These are phyloP conservation scores for Astrothelium macrocarpum DNA, from an alignment of 495 filamentous ascomycete genomes.

Conservation along the genomic window DNA sequence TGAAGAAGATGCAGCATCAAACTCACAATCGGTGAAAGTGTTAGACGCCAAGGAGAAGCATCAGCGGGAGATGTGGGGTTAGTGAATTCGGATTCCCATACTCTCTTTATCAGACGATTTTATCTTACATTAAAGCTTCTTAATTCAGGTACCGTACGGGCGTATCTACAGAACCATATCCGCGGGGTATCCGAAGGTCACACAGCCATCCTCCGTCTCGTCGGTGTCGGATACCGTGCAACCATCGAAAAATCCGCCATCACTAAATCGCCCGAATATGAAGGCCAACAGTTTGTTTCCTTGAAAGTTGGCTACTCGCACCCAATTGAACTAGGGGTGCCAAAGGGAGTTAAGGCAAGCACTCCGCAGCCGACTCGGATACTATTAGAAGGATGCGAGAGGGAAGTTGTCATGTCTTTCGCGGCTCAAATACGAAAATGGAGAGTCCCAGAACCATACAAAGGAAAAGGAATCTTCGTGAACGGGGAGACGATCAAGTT, in stretches of 20 bases:
- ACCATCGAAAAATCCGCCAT: slow-evolving; percentile 67
- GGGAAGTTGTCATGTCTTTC: slow-evolving; percentile 76
- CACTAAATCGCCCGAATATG: slow-evolving; percentile 55
- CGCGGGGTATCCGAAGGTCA: slow-evolving; percentile 94
- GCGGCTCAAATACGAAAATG: slow-evolving; percentile 80
- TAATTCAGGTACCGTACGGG: slow-evolving; percentile 69
- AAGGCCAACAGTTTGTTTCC: slow-evolving; percentile 75
- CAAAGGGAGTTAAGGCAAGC: slow-evolving; percentile 73
- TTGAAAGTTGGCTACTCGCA: slow-evolving; percentile 95
- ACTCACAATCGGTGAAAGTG: slow-evolving; percentile 57
- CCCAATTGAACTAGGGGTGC: slow-evolving; percentile 79
- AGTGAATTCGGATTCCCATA: slow-evolving; percentile 38
- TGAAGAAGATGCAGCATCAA: slow-evolving; percentile 47
- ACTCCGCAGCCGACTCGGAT: slow-evolving; percentile 92
- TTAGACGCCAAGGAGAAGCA: slow-evolving; percentile 51
- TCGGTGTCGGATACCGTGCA: slow-evolving; percentile 94
- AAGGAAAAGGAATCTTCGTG: slow-evolving; percentile 98
- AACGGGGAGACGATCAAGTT: slow-evolving; percentile 95
- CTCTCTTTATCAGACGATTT: background rate
- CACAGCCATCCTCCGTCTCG: slow-evolving; percentile 78
- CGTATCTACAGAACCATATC: slow-evolving; percentile 81
- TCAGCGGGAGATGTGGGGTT: slow-evolving; percentile 98
- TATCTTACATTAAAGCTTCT: slow-evolving; percentile 12
- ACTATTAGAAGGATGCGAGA: slow-evolving; percentile 76
- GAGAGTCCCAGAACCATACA: slow-evolving; percentile 93